Base-by-base conservation (phyloP, 2,329 filamentous ascomycete genomes). In the Piedraia hortae region DNA sequence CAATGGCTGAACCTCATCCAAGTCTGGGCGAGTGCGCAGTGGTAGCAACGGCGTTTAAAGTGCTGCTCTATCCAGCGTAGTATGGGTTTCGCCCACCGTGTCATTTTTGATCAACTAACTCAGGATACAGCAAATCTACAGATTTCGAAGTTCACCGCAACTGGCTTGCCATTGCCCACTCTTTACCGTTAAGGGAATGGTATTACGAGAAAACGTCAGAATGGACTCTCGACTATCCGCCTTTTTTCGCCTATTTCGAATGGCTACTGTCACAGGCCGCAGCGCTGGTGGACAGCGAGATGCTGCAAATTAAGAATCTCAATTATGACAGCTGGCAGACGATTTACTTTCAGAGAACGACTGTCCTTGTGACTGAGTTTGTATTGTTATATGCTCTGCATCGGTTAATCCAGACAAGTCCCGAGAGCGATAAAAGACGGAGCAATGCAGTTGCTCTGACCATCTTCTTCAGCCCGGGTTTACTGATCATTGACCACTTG, bases 131-230 rank as follows among this genome's bases (percentile, higher is more conserved):
- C 56, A 91, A 89, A 56, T 97, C 85, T 4, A 97, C 85, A 35
- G 85, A 97, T 46, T 97, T 97, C 39, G 85, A 97, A 47, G 85
- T 97, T 24, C 85, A 97, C 49, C 69, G 85, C 33, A 97, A 97
- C 53, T 97, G 85, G 85, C 65, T 97, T 18, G 85, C 85, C 31
- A 77, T 93, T 35, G 93, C 85, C 4, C 59, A 90, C 48, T 89
- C 73, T 29, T 58, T 93, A 10, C 74, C 82, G 3, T 49, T 80
- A 22, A 65, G 72, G 45, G 57, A 88, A 34, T 97, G 85, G 85
- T 97, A 97, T 49, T 80, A 70, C 42, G 85, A 97, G 56, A 71
- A 80, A 50, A 90, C 80, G 2, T 97, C 85, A 27, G 77, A 93
- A 75, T 97, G 85, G 85, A 97, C 85, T 0, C 68, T 97, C 39